phyloP scores from a whole-genome alignment of 371 early-diverging fungal genomes.

The Choanephora cucurbitarum region DNA sequence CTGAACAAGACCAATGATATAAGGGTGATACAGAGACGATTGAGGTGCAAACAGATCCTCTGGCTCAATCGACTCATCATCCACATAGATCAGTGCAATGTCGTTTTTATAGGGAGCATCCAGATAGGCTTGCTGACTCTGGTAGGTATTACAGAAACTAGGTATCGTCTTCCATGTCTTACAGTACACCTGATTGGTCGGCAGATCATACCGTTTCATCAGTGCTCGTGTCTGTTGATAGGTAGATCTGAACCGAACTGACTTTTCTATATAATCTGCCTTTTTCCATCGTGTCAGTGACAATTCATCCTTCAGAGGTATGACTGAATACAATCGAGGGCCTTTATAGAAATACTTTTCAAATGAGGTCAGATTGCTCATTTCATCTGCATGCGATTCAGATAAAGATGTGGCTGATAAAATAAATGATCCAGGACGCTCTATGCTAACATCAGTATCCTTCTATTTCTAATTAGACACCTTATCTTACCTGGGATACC shows the following conservation, averaged over 20 bases:
- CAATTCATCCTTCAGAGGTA: constrained; percentile 10
- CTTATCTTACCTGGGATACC: constrained; percentile 35
- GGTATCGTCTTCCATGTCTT: constrained; percentile 32
- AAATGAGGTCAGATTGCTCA: constrained; percentile 24
- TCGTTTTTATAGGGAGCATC: constrained; percentile 37
- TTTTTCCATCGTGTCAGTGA: constrained; percentile 1
- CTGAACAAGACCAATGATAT: constrained; percentile 47
- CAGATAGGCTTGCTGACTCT: constrained; percentile 24
- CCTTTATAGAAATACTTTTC: constrained; percentile 43
- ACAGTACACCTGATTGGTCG: constrained; percentile 20
- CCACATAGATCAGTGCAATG: constrained; percentile 42
- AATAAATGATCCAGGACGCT: constrained; percentile 34
- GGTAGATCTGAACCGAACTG: constrained; percentile 14
- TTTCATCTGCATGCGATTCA: constrained; percentile 15
- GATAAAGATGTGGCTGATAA: constrained; percentile 23
- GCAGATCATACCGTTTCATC: constrained; percentile 25
- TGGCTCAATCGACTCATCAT: constrained; percentile 23
- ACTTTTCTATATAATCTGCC: constrained; percentile 13
- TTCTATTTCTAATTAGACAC: too few species aligned
- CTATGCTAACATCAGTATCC: constrained; percentile 2
- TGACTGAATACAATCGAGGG: constrained; percentile 30
- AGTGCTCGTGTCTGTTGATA: constrained; percentile 36
- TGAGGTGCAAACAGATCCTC: constrained; percentile 9
- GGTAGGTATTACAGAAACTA: constrained; percentile 24
- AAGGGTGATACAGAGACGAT: constrained; percentile 22